phyloP scores from a whole-genome alignment of 2,329 filamentous ascomycete species.

The Ophiocordyceps sinensis region DNA sequence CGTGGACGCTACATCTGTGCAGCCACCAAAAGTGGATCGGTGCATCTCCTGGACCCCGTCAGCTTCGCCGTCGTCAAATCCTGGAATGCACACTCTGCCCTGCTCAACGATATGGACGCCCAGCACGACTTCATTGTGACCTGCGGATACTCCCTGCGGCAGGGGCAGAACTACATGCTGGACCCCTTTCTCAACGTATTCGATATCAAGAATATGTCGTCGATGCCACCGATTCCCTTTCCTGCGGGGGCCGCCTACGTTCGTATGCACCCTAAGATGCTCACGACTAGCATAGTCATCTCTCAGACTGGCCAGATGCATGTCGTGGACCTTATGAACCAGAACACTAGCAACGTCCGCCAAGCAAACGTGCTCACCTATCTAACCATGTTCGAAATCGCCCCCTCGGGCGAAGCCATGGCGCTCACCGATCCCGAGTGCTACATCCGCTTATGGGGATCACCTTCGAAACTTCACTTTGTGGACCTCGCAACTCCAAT shows the following conservation, averaged over 20 bases:
- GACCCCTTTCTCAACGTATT: constrained; percentile 94
- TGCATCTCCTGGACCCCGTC: constrained; percentile 73
- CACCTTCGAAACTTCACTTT: constrained; percentile 72
- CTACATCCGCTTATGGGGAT: constrained; percentile 76
- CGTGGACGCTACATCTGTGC: constrained; percentile 83
- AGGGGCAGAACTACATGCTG: constrained; percentile 58
- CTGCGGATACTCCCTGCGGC: constrained; percentile 80
- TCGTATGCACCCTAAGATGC: constrained; percentile 90
- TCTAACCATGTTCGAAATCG: constrained; percentile 70
- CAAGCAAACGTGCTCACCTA: constrained; percentile 67
- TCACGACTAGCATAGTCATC: constrained; percentile 85
- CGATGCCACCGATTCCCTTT: constrained; percentile 81
- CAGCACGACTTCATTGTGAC: constrained; percentile 91
- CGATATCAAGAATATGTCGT: constrained; percentile 79
- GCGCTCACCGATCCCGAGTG: constrained; percentile 68
- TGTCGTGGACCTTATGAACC: constrained; percentile 89
- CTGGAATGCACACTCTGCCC: constrained; percentile 81
- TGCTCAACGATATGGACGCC: constrained; percentile 94
- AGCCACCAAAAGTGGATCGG: constrained; percentile 65
- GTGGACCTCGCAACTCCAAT: constrained; percentile 66
- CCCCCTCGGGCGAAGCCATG: constrained; percentile 74
- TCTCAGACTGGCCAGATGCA: constrained; percentile 90
- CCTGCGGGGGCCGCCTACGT: constrained; percentile 89
- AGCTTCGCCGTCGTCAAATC: constrained; percentile 67
- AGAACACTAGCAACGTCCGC: constrained; percentile 71